Base-by-base conservation (phyloP, 2,329 filamentous ascomycete genomes). In the Lachnellula subtilissima region DNA sequence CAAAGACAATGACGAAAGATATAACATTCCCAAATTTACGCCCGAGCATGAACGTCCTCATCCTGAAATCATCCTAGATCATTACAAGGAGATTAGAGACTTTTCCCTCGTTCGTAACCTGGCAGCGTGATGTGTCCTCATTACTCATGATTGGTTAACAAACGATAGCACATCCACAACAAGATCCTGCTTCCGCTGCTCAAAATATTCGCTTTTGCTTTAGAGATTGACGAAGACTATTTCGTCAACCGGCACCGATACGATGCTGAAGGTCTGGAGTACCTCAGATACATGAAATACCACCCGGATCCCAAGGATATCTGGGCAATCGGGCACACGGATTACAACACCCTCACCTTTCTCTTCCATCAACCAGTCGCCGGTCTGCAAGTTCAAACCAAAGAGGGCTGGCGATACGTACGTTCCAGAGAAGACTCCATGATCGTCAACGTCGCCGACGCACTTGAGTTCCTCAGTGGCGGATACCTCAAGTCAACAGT, bases 241-340 rank as follows among this genome's bases (percentile, higher is more conserved):
- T 72, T 85, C 36, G 73, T 79, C 61, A 70, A 75, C 35, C 70
- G 78, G 5, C 83, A 86, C 66, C 72, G 72, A 23, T 86, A 84
- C 67, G 75, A 82, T 5, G 73, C 76, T 6, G 73, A 78, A 25
- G 77, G 80, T 19, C 80, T 84, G 56, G 79, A 81, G 32, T 81
- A 84, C 56, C 71, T 84, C 9, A 76, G 83, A 3, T 84, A 83
- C 65, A 84, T 84, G 79, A 74, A 78, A 56, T 83, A 83, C 57
- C 73, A 71, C 0, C 67, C 71, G 0, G 72, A 76, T 15, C 74
- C 77, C 12, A 78, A 76, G 56, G 71, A 73, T 39, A 67, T 81
- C 1, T 80, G 78, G 63, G 72, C 73, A 0, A 71, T 72, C 0
- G 79, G 80, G 0, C 79, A 83, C 61, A 82, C 79, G 0, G 80